Conservation (phyloP, 1,284 basidiomycete species). For the Phylloporus gajari region DNA sequence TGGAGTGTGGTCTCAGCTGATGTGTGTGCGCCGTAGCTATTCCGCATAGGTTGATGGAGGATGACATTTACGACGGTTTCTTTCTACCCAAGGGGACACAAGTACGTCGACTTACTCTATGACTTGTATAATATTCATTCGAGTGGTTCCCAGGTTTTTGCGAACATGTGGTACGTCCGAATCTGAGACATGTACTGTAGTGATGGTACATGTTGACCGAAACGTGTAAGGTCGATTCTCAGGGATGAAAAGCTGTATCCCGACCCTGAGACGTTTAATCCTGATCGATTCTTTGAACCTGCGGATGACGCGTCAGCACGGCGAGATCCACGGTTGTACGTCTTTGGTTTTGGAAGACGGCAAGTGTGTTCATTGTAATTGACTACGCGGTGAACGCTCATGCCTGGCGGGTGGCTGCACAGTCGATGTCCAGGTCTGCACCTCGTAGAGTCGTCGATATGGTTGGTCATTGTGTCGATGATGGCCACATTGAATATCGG, state of each 20-base stretch:
- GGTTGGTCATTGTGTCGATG: constrained; percentile 61
- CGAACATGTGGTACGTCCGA: constrained; percentile 58
- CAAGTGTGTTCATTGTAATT: constrained; percentile 28
- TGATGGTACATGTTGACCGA: not conserved
- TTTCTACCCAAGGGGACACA: constrained; percentile 59
- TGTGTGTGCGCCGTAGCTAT: constrained; percentile 42
- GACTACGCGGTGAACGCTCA: not conserved
- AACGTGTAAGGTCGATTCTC: constrained; percentile 52
- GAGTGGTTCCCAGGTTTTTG: constrained; percentile 40
- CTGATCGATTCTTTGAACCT: constrained; percentile 58
- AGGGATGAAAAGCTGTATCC: constrained; percentile 59
- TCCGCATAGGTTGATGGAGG: constrained; percentile 60
- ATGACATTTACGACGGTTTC: constrained; percentile 59
- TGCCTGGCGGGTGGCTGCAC: not conserved
- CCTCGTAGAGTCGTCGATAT: constrained; percentile 64
- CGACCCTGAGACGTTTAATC: constrained; percentile 58
- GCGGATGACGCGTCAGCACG: constrained; percentile 45
- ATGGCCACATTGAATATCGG: constrained; percentile 63
- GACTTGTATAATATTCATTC: constrained; percentile 6
- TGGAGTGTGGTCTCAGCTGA: not conserved
- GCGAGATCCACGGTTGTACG: constrained; percentile 57
- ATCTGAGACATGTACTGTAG: not conserved
- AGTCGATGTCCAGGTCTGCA: constrained; percentile 62
- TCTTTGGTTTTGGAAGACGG: constrained; percentile 70
- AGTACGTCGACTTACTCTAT: constrained; percentile 35